Evolutionary conservation across 2,329 filamentous ascomycete genomes (phyloP), one percentile per base, ranked within the genome.

Genomic region (Fusarium mundagurra): DNA sequence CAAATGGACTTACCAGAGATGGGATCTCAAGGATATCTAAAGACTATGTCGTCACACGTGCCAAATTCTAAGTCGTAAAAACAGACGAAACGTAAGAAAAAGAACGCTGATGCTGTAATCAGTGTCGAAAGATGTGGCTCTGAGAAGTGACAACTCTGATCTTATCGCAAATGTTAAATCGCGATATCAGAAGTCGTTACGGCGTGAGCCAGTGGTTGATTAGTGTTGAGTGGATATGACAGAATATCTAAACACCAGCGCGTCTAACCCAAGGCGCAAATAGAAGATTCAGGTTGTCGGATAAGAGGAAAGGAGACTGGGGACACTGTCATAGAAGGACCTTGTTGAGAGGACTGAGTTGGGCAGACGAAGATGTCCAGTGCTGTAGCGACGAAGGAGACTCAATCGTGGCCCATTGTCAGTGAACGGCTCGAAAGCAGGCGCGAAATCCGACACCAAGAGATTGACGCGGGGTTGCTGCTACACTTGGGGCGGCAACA

Each of bases 201-300:
- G 67, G 67, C 59, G 61, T 67, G 72, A 74, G 67, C 69, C 72
- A 66, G 61, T 72, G 73, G 70, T 65, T 75, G 74, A 80, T 77
- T 74, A 80, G 73, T 75, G 73, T 76, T 75, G 67, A 62, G 54
- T 47, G 60, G 65, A 64, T 69, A 67, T 59, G 59, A 64, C 53
- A 75, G 69, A 70, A 76, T 79, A 80, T 84, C 83, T 84, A 84
- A 83, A 82, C 68, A 77, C 79, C 81, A 79, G 80, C 76, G 80
- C 80, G 80, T 84, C 82, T 84, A 84, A 81, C 76, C 80, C 79
- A 79, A 77, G 78, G 77, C 77, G 77, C 76, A 79, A 81, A 79
- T 48, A 76, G 72, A 78, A 76, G 64, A 73, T 69, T 79, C 69
- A 77, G 76, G 66, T 66, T 68, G 69, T 71, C 64, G 72, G 71